phyloP scores from a whole-genome alignment of 495 filamentous ascomycete species.

The Trichocladium uniseriatum region DNA sequence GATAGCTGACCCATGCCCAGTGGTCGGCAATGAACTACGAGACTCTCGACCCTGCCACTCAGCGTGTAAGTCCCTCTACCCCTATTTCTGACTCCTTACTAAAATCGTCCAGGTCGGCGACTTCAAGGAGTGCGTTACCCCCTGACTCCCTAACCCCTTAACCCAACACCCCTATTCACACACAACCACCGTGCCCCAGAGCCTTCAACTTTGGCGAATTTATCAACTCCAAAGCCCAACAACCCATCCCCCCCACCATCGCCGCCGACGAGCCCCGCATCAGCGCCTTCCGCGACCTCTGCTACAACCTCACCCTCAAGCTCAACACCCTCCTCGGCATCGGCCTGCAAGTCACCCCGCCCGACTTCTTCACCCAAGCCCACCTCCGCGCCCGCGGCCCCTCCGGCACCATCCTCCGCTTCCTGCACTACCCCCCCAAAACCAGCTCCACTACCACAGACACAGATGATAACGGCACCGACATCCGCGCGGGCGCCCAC shows the following conservation, averaged over 20 bases:
- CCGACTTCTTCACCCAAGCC: slow-evolving; percentile 63
- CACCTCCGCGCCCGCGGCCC: slow-evolving; percentile 52
- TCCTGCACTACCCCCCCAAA: slow-evolving; percentile 66
- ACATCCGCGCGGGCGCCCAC: slow-evolving; percentile 78
- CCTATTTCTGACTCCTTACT: neutral
- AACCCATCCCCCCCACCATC: slow-evolving; percentile 67
- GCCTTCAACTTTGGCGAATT: slow-evolving; percentile 90
- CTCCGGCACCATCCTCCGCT: slow-evolving; percentile 69
- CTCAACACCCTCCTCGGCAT: slow-evolving; percentile 67
- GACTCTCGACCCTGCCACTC: slow-evolving; percentile 73
- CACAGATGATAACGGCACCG: no score
- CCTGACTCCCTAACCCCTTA: neutral
- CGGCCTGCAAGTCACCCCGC: slow-evolving; percentile 45
- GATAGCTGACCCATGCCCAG: slow-evolving; percentile 2
- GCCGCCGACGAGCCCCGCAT: slow-evolving; percentile 50
- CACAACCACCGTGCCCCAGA: slow-evolving; percentile 34
- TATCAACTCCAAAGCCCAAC: slow-evolving; percentile 58
- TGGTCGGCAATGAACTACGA: slow-evolving; percentile 88
- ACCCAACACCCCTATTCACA: neutral
- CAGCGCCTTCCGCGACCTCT: slow-evolving; percentile 53
- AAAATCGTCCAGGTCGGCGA: slow-evolving; percentile 59
- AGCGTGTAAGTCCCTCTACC: slow-evolving; percentile 48
- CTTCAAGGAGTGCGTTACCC: slow-evolving; percentile 69
- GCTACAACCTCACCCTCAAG: slow-evolving; percentile 62
- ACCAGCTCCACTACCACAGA: no score